Evolutionary conservation across 2,329 filamentous ascomycete genomes (phyloP).

Genomic region (Ustilaginoidea virens): DNA sequence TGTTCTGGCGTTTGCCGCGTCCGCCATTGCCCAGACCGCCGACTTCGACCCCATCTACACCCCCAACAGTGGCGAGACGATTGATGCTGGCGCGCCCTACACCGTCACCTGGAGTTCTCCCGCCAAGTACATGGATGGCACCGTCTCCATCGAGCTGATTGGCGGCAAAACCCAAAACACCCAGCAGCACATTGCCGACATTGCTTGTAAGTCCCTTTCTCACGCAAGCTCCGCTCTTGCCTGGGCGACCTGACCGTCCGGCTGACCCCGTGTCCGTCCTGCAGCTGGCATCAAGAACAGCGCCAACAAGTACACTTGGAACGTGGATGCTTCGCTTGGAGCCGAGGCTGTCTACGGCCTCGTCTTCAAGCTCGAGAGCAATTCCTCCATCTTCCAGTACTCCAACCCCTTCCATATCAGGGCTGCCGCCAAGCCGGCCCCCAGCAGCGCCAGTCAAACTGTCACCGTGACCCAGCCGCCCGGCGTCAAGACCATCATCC

Average conservation of each 20-base stretch:
- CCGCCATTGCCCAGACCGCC: constrained; percentile 36
- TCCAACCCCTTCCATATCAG: constrained; percentile 44
- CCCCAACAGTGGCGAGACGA: constrained; percentile 26
- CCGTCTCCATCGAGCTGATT: constrained; percentile 37
- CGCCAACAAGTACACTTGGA: constrained; percentile 32
- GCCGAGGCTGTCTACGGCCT: constrained; percentile 38
- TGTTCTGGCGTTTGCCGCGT: constrained; percentile 34
- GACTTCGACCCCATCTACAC: constrained; percentile 39
- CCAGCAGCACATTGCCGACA: constrained; percentile 24
- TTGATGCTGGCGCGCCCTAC: constrained; percentile 33
- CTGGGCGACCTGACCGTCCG: no score
- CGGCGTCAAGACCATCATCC: constrained; percentile 16
- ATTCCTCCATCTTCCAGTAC: constrained; percentile 41
- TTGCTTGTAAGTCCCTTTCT: constrained; percentile 32
- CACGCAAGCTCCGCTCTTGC: no score
- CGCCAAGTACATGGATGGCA: constrained; percentile 23
- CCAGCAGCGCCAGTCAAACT: constrained; percentile 10
- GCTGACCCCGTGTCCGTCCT: no score
- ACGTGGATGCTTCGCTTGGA: constrained; percentile 29
- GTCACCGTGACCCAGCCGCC: constrained; percentile 14
- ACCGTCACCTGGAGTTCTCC: constrained; percentile 34
- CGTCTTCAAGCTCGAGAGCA: constrained; percentile 32
- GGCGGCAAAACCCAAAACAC: constrained; percentile 29
- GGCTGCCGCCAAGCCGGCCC: constrained; percentile 11
- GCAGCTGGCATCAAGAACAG: constrained; percentile 32